Evolutionary conservation across 139 green algal genomes (phyloP).

Genomic region (Pycnococcus provasolii): DNA sequence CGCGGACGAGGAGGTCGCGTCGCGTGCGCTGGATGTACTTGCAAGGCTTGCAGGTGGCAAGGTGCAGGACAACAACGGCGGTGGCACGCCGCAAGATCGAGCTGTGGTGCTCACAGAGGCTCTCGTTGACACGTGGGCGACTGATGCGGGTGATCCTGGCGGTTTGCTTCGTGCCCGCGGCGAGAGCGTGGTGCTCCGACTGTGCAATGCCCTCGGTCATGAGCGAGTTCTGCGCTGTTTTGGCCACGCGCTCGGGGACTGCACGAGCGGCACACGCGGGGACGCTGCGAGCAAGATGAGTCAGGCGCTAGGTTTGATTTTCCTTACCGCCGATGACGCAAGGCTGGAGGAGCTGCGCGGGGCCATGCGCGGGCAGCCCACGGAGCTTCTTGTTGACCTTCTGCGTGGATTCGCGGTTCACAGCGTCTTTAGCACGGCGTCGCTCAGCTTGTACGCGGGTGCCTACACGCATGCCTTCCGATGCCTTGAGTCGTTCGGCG

Average conservation of each 20-base stretch:
- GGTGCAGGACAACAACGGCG: constrained; percentile 7
- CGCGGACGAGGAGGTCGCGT: constrained; percentile 9
- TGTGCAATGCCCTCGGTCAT: no score
- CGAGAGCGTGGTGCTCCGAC: no score
- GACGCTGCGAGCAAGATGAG: constrained; percentile 36
- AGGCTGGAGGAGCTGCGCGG: constrained; percentile 33
- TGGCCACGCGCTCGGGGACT: no score
- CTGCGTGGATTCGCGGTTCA: constrained; percentile 76
- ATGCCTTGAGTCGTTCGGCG: constrained; percentile 18
- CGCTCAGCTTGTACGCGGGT: constrained; percentile 70
- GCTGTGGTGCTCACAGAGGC: no score
- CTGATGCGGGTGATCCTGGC: no score
- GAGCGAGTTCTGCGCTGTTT: no score
- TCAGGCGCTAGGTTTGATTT: constrained; percentile 78
- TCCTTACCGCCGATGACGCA: constrained; percentile 71
- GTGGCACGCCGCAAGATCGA: background rate
- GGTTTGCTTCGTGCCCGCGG: no score
- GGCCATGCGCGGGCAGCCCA: no score
- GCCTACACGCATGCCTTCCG: constrained; percentile 27
- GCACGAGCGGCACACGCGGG: no score
- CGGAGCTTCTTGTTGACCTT: no score
- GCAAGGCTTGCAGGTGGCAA: background rate
- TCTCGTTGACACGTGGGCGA: no score
- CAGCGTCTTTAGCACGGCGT: constrained; percentile 60
- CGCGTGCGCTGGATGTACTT: background rate